Evolutionary conservation across 2,329 filamentous ascomycete genomes (phyloP), one percentile per base, ranked within the genome.

Genomic region (Exophiala viscosa): DNA sequence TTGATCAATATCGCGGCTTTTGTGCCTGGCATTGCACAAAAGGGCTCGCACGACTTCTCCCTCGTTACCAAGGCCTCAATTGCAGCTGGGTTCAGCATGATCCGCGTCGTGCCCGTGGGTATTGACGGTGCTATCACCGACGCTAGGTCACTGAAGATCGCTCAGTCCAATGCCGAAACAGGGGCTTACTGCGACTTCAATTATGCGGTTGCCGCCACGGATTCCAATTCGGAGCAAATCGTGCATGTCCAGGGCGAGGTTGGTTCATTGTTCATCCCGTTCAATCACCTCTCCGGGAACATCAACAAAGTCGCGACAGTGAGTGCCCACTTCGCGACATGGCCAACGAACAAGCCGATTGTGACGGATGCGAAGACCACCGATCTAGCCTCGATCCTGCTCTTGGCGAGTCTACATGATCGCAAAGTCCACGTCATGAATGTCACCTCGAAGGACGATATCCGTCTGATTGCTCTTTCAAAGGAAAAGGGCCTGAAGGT

Each of bases 301-400:
- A 90, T 91, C 69, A 90, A 83, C 78, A 89, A 89, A 75, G 87
- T 90, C 41, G 86, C 87, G 15, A 83, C 87, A 8, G 86, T 90
- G 57, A 88, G 86, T 48, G 82, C 84, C 55, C 87, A 91, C 73
- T 91, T 91, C 64, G 85, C 85, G 55, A 79, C 83, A 18, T 91
- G 87, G 87, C 87, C 87, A 33, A 75, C 77, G 3, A 84, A 83
- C 74, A 91, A 91, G 75, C 86, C 87, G 45, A 88, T 91, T 63
- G 76, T 91, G 64, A 91, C 88, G 0, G 87, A 91, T 70, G 88
- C 87, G 46, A 89, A 88, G 75, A 82, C 84, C 50, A 89, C 86
- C 1, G 87, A 91, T 64, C 78, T 91, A 54, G 87, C 87, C n/a
- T 90, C 87, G 0, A 86, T 91, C 59, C 76, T 91, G 42, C 76